Conservation (phyloP, 139 green algal genomes). For the Closterium sp. region DNA sequence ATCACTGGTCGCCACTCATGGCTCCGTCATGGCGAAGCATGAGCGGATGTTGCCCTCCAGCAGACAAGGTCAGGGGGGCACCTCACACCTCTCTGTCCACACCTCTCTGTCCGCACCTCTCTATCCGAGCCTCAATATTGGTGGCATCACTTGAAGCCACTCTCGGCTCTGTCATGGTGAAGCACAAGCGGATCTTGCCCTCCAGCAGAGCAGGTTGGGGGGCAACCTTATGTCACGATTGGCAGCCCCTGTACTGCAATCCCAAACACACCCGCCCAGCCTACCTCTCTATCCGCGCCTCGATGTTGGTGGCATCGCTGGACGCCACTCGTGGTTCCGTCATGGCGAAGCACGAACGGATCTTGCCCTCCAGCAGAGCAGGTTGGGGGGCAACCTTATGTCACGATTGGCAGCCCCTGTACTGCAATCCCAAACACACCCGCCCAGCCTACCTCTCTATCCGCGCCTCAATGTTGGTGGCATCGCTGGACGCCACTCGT, state of each 20-base stretch:
- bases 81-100: no score
- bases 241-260: no score
- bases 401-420: no score
- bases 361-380: conserved; percentile 76
- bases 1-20: conserved; percentile 87
- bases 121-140: conserved; percentile 73
- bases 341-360: conserved; percentile 96
- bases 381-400: no score
- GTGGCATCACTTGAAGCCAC: conserved; percentile 97
- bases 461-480: conserved; percentile 84
- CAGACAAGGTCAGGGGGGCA: no score
- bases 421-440: no score
- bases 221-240: no score
- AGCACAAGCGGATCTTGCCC: conserved; percentile 87
- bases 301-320: conserved; percentile 96
- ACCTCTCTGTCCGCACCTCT: no score
- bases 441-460: no score
- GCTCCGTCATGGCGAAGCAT: conserved; percentile 99
- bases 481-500: conserved; percentile 88
- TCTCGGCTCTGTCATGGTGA: conserved; percentile 97
- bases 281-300: not conserved
- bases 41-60: conserved; percentile 80
- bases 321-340: conserved; percentile 95
- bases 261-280: no score
- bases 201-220: conserved; percentile 61